phyloP scores from a whole-genome alignment of 179 eudicot genomes.

The Spinacia oleracea region DNA sequence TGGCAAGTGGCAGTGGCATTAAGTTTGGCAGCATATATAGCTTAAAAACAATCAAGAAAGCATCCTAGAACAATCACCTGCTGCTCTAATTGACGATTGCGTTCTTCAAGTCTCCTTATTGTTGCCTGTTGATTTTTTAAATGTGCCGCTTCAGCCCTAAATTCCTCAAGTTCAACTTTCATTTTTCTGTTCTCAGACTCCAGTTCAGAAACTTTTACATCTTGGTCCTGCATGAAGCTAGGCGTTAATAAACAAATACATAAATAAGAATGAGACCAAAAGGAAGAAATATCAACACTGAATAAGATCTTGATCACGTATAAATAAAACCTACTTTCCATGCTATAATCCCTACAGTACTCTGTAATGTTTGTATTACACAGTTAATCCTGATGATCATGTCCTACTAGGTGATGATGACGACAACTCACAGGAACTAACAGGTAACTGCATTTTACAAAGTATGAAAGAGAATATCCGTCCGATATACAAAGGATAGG shows the following conservation, averaged over 20 bases:
- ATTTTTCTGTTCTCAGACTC: slow-evolving; percentile 94
- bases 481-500: neutral
- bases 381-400: neutral
- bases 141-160: slow-evolving; percentile 89
- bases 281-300: neutral
- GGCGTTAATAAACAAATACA: slow-evolving; percentile 15
- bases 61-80: slow-evolving; percentile 50
- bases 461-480: neutral
- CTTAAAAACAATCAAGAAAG: neutral
- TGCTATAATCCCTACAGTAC: neutral
- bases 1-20: neutral
- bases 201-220: slow-evolving; percentile 67
- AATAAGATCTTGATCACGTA: neutral
- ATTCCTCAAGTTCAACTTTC: slow-evolving; percentile 98
- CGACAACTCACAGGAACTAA: neutral
- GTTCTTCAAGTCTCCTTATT: slow-evolving; percentile 96
- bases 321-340: neutral
- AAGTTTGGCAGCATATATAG: neutral
- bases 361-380: neutral
- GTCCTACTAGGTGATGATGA: neutral
- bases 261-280: neutral
- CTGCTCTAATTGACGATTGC: slow-evolving; percentile 89
- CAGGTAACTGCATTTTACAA: neutral
- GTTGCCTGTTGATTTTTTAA: slow-evolving; percentile 98
- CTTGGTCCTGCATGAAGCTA: slow-evolving; percentile 67